Conservation (phyloP, 768 basidiomycete species). For the Strobilomyces confusus region DNA sequence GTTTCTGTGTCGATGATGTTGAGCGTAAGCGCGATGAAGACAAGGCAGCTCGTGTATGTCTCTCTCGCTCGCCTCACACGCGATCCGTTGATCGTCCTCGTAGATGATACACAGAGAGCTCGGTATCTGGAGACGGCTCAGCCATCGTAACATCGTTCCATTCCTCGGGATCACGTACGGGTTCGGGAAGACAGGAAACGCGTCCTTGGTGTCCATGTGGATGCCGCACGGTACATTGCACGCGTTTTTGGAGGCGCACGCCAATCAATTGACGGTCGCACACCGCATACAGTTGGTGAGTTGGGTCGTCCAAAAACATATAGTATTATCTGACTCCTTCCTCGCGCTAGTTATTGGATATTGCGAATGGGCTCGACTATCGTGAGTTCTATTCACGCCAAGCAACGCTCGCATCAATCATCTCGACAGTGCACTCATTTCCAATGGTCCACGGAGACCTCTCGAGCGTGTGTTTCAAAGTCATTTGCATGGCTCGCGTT, state of each 20-base stretch:
- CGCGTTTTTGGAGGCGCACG: neutral
- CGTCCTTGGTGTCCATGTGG: constrained; percentile 7
- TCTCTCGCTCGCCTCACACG: neutral
- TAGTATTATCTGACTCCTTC: neutral
- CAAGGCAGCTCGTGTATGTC: neutral
- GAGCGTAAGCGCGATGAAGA: neutral
- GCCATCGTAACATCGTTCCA: constrained; percentile 1
- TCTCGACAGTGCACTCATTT: constrained; percentile 7
- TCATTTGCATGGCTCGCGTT: no score
- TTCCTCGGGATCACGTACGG: constrained; percentile 2
- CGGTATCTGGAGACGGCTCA: constrained; percentile 3
- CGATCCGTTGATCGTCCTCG: neutral
- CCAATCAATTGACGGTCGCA: neutral
- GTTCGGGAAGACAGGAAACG: constrained; percentile 4
- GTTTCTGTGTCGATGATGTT: constrained; percentile 5
- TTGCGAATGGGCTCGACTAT: constrained; percentile 10
- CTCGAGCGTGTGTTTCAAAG: neutral
- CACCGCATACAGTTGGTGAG: constrained; percentile 6
- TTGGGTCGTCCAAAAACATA: neutral
- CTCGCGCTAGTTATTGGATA: constrained; percentile 1
- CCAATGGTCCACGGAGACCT: constrained; percentile 10
- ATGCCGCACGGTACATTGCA: constrained; percentile 6
- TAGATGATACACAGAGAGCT: constrained; percentile 10
- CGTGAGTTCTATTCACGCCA: neutral
- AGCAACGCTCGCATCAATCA: neutral